Evolutionary conservation across 2,329 filamentous ascomycete genomes (phyloP).

Genomic region (Colletotrichum sp.): DNA sequence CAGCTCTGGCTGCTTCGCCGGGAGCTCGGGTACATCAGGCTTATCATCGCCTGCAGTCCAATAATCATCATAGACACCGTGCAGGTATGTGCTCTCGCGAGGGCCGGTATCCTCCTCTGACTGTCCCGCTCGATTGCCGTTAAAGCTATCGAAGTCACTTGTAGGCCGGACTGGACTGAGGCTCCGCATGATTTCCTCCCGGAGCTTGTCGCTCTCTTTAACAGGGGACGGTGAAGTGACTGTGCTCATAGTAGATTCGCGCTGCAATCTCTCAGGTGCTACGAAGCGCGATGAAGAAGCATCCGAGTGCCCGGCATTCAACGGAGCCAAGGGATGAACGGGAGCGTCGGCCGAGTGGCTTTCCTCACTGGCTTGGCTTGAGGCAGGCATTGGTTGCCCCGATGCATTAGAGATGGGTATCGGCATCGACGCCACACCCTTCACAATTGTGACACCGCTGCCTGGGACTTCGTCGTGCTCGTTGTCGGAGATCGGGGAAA

Average conservation of each 20-base stretch:
- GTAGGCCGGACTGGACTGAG: conserved; percentile 56
- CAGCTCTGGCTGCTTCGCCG: not conserved
- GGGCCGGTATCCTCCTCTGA: conserved; percentile 4
- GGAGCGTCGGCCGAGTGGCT: not conserved
- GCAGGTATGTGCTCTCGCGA: conserved; percentile 67
- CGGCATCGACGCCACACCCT: not conserved
- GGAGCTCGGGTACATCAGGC: not conserved
- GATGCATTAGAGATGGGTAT: not conserved
- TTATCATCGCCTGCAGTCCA: conserved; percentile 59
- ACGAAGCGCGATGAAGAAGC: conserved; percentile 36
- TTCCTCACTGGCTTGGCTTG: not conserved
- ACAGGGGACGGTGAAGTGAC: conserved; percentile 56
- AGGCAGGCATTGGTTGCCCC: not conserved
- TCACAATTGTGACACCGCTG: not conserved
- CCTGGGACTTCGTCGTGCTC: conserved; percentile 4
- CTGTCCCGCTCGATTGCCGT: not conserved
- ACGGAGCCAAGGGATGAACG: conserved; percentile 19
- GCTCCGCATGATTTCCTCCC: conserved; percentile 77
- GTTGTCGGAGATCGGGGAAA: conserved; percentile 25
- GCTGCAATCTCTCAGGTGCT: conserved; percentile 39
- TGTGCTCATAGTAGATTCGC: conserved; percentile 52
- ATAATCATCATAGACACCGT: conserved; percentile 72
- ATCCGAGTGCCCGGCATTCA: conserved; percentile 22
- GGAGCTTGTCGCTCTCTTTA: conserved; percentile 73
- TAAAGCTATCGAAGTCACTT: conserved; percentile 10